Conservation (phyloP, 208 protist species). For the Leishmania tropica region DNA sequence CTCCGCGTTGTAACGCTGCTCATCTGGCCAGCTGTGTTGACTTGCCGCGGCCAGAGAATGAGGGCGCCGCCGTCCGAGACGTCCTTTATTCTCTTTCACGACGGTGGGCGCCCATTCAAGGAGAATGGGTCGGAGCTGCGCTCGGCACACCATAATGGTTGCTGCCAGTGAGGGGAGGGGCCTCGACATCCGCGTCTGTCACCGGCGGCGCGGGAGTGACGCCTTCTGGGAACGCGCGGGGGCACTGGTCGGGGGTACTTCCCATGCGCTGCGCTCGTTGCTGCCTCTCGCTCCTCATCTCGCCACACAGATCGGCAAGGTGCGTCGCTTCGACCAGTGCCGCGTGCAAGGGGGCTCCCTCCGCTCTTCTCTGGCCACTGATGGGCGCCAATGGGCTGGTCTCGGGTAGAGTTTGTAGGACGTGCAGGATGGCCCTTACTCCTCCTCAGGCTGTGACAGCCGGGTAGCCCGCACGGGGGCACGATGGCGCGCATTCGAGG, state of each 20-base stretch:
- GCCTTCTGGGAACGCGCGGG: not conserved
- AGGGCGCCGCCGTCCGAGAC: not conserved
- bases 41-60: slow-evolving; percentile 30
- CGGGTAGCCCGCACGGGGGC: slow-evolving; percentile 7
- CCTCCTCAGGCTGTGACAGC: slow-evolving; percentile 31
- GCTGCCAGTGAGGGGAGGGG: not conserved
- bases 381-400: not conserved
- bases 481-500: slow-evolving; percentile 5
- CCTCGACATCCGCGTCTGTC: not conserved
- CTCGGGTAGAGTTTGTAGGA: slow-evolving; percentile 1
- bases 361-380: no score
- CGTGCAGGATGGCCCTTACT: slow-evolving; percentile 14
- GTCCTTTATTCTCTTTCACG: slow-evolving; percentile 15
- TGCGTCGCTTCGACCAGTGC: not conserved
- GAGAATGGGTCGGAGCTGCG: not conserved
- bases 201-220: not conserved
- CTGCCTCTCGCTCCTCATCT: not conserved
- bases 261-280: not conserved
- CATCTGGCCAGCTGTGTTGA: slow-evolving; percentile 17
- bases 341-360: slow-evolving; percentile 9
- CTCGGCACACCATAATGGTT: not conserved
- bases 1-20: slow-evolving; percentile 7
- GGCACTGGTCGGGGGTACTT: slow-evolving; percentile 1
- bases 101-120: slow-evolving; percentile 18
- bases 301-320: not conserved